phyloP scores from a whole-genome alignment of 805 yeast species.

The Nakazawaea peltata region DNA sequence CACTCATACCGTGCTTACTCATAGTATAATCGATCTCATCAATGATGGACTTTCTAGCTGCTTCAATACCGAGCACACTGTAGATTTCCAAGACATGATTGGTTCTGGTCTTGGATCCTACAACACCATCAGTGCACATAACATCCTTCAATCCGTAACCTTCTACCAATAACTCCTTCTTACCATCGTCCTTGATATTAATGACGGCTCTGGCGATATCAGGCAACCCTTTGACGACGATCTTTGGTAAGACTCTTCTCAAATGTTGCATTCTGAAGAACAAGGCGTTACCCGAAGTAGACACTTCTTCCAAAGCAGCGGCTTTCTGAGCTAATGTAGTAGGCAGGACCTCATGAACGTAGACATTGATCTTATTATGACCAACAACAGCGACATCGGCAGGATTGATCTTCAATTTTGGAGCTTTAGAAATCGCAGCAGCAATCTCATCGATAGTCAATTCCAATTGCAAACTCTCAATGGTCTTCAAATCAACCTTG shows the following conservation, averaged over 20 bases:
- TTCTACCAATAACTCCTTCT: slow-evolving; percentile 89
- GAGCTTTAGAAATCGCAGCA: slow-evolving; percentile 71
- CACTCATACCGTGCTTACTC: slow-evolving; percentile 99
- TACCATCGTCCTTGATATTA: slow-evolving; percentile 79
- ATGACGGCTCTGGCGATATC: slow-evolving; percentile 94
- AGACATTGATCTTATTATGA: slow-evolving; percentile 56
- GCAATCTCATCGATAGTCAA: slow-evolving; percentile 82
- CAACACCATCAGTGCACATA: slow-evolving; percentile 95
- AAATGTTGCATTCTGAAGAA: slow-evolving; percentile 87
- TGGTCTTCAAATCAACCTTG: slow-evolving; percentile 73
- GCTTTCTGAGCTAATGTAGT: background rate
- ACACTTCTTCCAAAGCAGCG: slow-evolving; percentile 17
- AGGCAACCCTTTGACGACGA: slow-evolving; percentile 89
- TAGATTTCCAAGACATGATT: slow-evolving; percentile 89
- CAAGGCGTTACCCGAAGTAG: slow-evolving; percentile 40
- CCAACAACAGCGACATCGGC: slow-evolving; percentile 66
- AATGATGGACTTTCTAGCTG: slow-evolving; percentile 90
- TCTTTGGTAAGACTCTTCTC: slow-evolving; percentile 75
- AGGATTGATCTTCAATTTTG: slow-evolving; percentile 76
- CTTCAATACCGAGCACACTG: slow-evolving; percentile 92
- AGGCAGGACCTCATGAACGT: slow-evolving; percentile 35
- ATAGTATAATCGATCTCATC: slow-evolving; percentile 94
- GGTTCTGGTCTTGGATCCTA: slow-evolving; percentile 80
- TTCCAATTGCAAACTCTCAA: slow-evolving; percentile 86
- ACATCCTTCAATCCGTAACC: slow-evolving; percentile 96